Conservation (phyloP, 2,329 filamentous ascomycete genomes). For the Cladobotryum protrusum region DNA sequence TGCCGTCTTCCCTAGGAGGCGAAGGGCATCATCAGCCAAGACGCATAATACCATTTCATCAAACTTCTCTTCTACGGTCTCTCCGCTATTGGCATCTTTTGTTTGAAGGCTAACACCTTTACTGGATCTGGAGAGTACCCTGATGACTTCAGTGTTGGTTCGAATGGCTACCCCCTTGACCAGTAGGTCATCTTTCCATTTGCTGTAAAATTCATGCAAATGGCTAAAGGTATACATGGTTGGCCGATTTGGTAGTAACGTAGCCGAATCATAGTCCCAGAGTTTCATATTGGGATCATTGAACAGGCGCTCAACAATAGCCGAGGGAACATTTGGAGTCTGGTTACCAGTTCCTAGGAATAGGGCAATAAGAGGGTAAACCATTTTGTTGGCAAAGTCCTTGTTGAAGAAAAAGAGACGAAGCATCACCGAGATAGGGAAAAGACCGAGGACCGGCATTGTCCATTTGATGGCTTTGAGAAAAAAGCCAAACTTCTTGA, state of each 20-base stretch:
- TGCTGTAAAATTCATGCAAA: constrained; percentile 53
- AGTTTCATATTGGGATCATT: constrained; percentile 53
- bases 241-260: constrained; percentile 51
- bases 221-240: constrained; percentile 63
- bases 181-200: constrained; percentile 50
- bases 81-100: constrained; percentile 44
- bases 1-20: constrained; percentile 51
- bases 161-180: constrained; percentile 50
- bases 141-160: constrained; percentile 49
- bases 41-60: constrained; percentile 63
- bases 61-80: constrained; percentile 48
- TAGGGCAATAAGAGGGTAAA: constrained; percentile 64
- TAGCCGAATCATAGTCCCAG: constrained; percentile 52
- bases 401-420: constrained; percentile 62
- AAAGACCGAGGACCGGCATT: constrained; percentile 52
- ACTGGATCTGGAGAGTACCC: constrained; percentile 44
- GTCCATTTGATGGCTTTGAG: constrained; percentile 53
- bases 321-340: constrained; percentile 62
- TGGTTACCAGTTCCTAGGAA: constrained; percentile 72
- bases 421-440: constrained; percentile 60
- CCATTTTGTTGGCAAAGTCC: constrained; percentile 65
- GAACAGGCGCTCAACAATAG: constrained; percentile 58
- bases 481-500: constrained; percentile 49
- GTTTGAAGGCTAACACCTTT: constrained; percentile 47
- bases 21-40: constrained; percentile 57